Evolutionary conservation across 73 alveolate species (phyloP), one percentile per base, ranked within the genome.

Genomic region (Vitrella brassicaformis): DNA sequence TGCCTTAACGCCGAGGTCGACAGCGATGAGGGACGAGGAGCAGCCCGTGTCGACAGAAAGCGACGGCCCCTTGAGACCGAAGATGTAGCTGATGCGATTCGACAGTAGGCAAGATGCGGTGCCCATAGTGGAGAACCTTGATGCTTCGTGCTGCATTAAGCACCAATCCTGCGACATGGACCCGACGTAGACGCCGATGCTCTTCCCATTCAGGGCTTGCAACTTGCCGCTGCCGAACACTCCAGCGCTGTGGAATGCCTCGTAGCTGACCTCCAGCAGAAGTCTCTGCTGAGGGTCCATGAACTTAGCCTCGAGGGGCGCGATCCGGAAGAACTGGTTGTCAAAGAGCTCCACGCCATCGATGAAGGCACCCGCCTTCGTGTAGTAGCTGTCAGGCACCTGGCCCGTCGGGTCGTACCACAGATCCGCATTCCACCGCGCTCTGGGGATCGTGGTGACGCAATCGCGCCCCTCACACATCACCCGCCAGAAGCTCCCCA

Each of bases 11-110:
- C 22, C 56, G 14, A 39, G 56, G 14, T 39, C 56, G 14, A 39
- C 14, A 4, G 56, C 56, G 22, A 39, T 14, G 4, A 39, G 14
- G 14, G 56, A 39, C 4, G 56, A 39, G 56, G 22, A 8, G 56
- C 56, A 39, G 30, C 10, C 46, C 27, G 46, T 10, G 47, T 27
- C 71, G 29, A 30, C 30, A 27, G 84, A 68, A 30, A 78, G 26
- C 47, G 77, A 67, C 26, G 78, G 84, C 30, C 84, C 84, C 78
- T 70, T 45, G 47, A 71, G 30, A 7, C 83, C 83, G 46, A 76
- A 76, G 71, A 76, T 76, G 77, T 76, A 76, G 47, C 47, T 29
- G 25, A 39, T 8, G 14, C 56, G 56, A 14, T 39, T 39, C 4
- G 56, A 4, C 56, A 39, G 14, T 4, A 39, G 4, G 4, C 22